A percentile compares a stretch with the other conserved stretches of the same genome.
These are phyloP conservation scores for Colletotrichum chlorophyti DNA, from an alignment of 2,329 filamentous ascomycete species.

Conservation along the genomic window DNA sequence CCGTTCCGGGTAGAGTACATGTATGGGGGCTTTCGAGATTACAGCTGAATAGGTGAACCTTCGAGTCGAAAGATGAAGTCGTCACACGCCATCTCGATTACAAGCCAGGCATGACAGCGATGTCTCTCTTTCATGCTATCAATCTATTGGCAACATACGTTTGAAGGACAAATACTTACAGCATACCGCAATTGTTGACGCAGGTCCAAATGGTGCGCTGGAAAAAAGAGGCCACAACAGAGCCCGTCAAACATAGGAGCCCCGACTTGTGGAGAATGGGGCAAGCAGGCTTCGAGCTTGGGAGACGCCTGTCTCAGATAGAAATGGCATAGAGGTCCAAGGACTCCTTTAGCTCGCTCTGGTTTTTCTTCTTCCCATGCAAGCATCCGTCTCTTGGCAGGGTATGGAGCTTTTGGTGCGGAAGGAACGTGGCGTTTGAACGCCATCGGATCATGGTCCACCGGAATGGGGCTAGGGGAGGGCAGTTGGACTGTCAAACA, in stretches of 20 bases:
- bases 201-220: slow-evolving; percentile 3
- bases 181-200: slow-evolving; percentile 11
- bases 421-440: background rate
- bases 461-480: slow-evolving; percentile 10
- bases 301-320: slow-evolving; percentile 15
- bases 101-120: background rate
- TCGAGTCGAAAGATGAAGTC: background rate
- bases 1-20: slow-evolving; percentile 2
- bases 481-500: slow-evolving; percentile 10
- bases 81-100: background rate
- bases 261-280: background rate
- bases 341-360: background rate
- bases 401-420: background rate
- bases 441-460: background rate
- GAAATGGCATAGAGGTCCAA: background rate
- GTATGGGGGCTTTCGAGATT: background rate
- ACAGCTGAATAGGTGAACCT: background rate
- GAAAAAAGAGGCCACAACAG: too few species aligned
- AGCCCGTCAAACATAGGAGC: background rate
- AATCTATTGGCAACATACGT: background rate
- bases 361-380: background rate
- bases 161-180: background rate
- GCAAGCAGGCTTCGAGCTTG: background rate
- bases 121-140: background rate
- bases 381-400: slow-evolving; percentile 11